phyloP scores from a whole-genome alignment of 2,329 filamentous ascomycete species.

The Rhynchosporium agropyri region DNA sequence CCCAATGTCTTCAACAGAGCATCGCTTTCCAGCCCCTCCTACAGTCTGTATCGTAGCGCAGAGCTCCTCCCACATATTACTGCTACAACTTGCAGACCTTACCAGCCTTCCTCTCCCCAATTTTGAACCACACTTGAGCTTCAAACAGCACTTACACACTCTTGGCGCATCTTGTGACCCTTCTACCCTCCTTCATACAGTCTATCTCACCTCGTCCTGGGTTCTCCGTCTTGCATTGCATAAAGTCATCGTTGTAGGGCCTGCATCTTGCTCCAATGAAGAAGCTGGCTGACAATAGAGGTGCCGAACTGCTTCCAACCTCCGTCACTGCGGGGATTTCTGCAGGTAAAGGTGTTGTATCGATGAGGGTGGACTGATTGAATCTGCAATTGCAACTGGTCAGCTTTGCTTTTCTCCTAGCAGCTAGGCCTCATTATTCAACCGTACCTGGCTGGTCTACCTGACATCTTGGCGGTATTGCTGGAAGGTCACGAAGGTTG shows the following conservation, averaged over 20 bases:
- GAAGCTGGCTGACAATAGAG: constrained; percentile 87
- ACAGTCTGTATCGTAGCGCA: neutral
- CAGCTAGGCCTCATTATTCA: neutral
- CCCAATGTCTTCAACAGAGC: neutral
- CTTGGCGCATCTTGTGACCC: constrained; percentile 93
- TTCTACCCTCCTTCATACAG: constrained; percentile 93
- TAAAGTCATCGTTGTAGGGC: constrained; percentile 97
- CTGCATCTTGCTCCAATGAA: constrained; percentile 97
- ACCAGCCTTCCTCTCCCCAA: neutral
- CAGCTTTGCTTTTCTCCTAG: constrained; percentile 18
- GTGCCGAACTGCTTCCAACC: constrained; percentile 89
- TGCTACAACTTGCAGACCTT: neutral
- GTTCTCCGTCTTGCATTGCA: constrained; percentile 98
- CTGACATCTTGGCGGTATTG: constrained; percentile 39
- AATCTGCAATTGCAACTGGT: constrained; percentile 64
- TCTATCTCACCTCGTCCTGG: constrained; percentile 89
- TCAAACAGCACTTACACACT: constrained; percentile 77
- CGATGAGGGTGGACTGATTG: constrained; percentile 89
- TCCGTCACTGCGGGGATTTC: constrained; percentile 92
- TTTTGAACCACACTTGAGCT: neutral
- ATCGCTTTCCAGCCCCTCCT: neutral
- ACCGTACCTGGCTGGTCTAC: constrained; percentile 37
- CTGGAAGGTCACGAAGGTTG: constrained; percentile 26
- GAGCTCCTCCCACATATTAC: neutral
- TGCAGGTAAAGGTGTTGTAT: constrained; percentile 92